phyloP scores from a whole-genome alignment of 495 filamentous ascomycete genomes.

The Pyrenula massariospora region DNA sequence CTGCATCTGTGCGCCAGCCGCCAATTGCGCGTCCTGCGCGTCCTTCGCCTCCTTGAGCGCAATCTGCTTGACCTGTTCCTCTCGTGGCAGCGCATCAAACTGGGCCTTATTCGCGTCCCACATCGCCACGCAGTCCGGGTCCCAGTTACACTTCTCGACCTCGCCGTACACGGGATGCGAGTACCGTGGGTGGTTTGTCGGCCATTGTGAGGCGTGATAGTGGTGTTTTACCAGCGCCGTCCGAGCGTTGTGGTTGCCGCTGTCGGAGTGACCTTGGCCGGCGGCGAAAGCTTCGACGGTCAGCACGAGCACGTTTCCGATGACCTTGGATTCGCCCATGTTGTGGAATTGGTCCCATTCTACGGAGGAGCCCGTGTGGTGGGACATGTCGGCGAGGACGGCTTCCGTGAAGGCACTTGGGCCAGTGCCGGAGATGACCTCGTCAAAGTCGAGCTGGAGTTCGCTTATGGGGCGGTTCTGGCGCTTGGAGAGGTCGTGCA shows the following conservation, averaged over 20 bases:
- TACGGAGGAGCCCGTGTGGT: conserved; percentile 18
- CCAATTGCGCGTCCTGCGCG: background rate
- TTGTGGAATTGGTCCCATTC: conserved; percentile 47
- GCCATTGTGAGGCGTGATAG: conserved; percentile 55
- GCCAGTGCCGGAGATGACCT: conserved; percentile 56
- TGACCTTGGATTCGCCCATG: conserved; percentile 41
- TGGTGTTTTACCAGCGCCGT: conserved; percentile 50
- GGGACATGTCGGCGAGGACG: conserved; percentile 46
- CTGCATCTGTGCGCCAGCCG: background rate
- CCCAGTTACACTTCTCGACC: conserved; percentile 55
- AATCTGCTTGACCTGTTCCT: conserved; percentile 36
- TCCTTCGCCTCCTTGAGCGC: conserved; percentile 18
- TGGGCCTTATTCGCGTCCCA: conserved; percentile 44
- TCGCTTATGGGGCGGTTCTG: conserved; percentile 40
- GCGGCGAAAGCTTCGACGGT: conserved; percentile 53
- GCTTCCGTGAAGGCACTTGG: conserved; percentile 54
- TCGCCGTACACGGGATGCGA: conserved; percentile 49
- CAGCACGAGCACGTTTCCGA: conserved; percentile 45
- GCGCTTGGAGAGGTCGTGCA: conserved; percentile 38
- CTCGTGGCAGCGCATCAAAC: conserved; percentile 30
- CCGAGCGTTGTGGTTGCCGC: conserved; percentile 46
- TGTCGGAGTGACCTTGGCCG: conserved; percentile 53
- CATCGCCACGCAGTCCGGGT: conserved; percentile 40
- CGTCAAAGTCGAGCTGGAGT: conserved; percentile 50
- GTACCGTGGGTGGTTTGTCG: conserved; percentile 41